Base-by-base conservation (phyloP, 768 basidiomycete genomes). In the Boletus subparvulus region DNA sequence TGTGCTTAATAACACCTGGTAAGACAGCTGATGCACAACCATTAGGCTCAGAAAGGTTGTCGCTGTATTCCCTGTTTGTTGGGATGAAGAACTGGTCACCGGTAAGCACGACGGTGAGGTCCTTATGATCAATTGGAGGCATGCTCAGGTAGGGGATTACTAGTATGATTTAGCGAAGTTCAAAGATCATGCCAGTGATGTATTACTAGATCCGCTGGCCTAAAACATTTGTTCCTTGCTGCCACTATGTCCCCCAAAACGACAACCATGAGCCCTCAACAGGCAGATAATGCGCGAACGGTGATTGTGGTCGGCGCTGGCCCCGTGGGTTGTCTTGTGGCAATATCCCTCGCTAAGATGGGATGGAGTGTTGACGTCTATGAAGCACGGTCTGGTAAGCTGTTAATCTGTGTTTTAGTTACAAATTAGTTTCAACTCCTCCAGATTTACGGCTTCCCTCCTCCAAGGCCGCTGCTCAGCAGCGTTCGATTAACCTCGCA, bases 401-500 rank as follows among this genome's bases (percentile, higher is more conserved):
- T 48, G 49, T 46, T 54, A 43, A 57, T 54, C 59, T 56, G 40
- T 51, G 48, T 55, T 57, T 54, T 43, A 28, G 57, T 60, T 47
- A 61, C 50, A 49, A 33, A 55, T 58, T 48, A 40, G 46, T 57
- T 47, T 39, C 49, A 57, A 57, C 62, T 48, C 58, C 41, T 60
- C 36, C 61, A 93, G 92, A 93, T 76, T 77, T 89, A 63, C 86
- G 92, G 44, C 79, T 89, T 50, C 80, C 86, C 32, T 82, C 85
- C 32, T 87, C 88, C 47, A 87, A 83, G 70, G 78, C 79, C 44
- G 78, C 76, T 52, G 74, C 81, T 30, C 83, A 85, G 66, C 89
- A 91, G 68, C 84, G 96, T 55, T 97, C 94, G 54, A 97, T 98
- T 74, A 98, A 98, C 76, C 80, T 98, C 52, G 95, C 94, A 28